Conservation (phyloP, 108 stramenopile genomes). For the Stephanodiscus triporus region DNA sequence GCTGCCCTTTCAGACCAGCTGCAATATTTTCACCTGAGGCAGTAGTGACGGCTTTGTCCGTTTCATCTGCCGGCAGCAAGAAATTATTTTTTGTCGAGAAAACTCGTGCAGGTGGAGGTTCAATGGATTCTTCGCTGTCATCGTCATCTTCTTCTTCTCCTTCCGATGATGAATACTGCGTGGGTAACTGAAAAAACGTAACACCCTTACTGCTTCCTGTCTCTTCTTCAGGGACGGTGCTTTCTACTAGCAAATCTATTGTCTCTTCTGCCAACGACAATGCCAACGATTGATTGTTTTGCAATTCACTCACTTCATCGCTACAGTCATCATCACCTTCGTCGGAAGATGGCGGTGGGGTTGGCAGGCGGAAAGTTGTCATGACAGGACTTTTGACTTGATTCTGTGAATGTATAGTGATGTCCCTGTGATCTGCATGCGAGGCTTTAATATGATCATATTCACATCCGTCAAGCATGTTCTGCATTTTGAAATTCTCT, state of each 20-base stretch:
- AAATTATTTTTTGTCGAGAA: constrained; percentile 3
- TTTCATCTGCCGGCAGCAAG: background rate
- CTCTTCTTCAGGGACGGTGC: background rate
- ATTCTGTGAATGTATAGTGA: background rate
- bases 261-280: background rate
- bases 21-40: background rate
- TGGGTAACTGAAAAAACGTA: constrained; percentile 36
- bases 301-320: background rate
- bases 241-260: background rate
- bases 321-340: constrained; percentile 44
- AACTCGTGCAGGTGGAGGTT: background rate
- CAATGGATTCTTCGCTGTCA: background rate
- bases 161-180: constrained; percentile 52
- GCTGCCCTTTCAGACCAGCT: constrained; percentile 9
- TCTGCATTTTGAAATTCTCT: too few relatives aligned
- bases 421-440: background rate
- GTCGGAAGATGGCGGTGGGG: constrained; percentile 52
- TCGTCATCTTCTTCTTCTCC: constrained; percentile 30
- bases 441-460: background rate
- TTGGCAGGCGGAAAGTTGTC: constrained; percentile 40
- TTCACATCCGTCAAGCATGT: background rate
- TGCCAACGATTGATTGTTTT: background rate
- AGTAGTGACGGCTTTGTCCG: constrained; percentile 2
- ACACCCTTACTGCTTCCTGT: background rate
- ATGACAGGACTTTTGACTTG: background rate